Evolutionary conservation across 257 asterid genomes (phyloP), one percentile per base, ranked within the genome.

Genomic region (Ajuga chamaepitys): DNA sequence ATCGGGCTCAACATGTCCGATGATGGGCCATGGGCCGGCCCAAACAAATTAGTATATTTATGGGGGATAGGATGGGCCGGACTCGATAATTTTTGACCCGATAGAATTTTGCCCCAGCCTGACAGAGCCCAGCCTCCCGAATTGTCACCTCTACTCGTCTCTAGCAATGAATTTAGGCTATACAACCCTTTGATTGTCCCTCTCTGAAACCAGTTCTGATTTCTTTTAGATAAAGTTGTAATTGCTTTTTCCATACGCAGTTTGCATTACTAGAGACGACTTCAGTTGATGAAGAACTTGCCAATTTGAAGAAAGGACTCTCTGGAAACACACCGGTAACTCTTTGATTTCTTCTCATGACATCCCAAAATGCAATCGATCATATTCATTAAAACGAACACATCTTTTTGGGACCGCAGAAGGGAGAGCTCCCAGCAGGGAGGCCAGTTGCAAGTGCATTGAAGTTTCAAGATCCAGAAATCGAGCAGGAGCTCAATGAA

Each of bases 371-470:
- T 10, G 47, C 32, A 8, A 18, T 18, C 1, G 37, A 64, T 24
- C 51, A 38, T 34, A 5, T 42, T 28, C 16, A 16, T 47, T 50
- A 54, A 34, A 61, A 64, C 25, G 25, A 40, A 37, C 10, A 7
- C 30, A 42, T 18, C 32, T 37, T 30, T 58, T 46, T 57, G 70
- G 61, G 40, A 54, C 20, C 32, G 64, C 91, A 87, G 99, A 94
- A 90, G 79, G 97, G 97, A 63, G 97, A 90, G 72, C 96, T 94
- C 66, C 99, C 99, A 18, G 73, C 91, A 0, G 97, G 99, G 41
- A 90, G 97, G 9, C 69, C 90, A 0, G 77, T 82, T 26, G 35
- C 81, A 24, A 73, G 80, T 2, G 70, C 85, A 0, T 72, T 82
- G 48, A 88, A 90, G 64, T 88, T 81, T 77, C 90, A 84, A 75